A percentile compares a stretch with the other conserved stretches of the same genome.
These are phyloP conservation scores for Meyerozyma elateridarum DNA, from an alignment of 1,139 yeast genomes.

Conservation along the genomic window DNA sequence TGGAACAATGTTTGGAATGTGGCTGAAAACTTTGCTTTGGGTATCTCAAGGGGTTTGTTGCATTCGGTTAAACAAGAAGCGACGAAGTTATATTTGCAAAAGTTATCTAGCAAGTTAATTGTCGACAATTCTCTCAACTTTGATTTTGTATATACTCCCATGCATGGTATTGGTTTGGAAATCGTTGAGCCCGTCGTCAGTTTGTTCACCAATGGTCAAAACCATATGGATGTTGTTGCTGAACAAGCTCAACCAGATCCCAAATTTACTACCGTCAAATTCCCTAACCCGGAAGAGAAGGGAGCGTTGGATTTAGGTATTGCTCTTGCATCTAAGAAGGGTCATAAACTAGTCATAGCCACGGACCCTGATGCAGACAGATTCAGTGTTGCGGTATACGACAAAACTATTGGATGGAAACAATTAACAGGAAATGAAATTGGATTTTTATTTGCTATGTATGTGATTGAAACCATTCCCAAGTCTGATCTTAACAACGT, in stretches of 20 bases:
- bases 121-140: conserved; percentile 19
- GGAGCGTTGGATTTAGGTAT: conserved; percentile 84
- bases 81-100: conserved; percentile 30
- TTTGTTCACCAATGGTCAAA: conserved; percentile 26
- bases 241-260: conserved; percentile 80
- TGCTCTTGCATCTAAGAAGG: conserved; percentile 41
- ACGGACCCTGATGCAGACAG: conserved; percentile 98
- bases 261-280: conserved; percentile 73
- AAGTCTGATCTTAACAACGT: conserved; percentile 29
- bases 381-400: conserved; percentile 68
- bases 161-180: conserved; percentile 88
- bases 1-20: conserved; percentile 54
- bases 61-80: conserved; percentile 26
- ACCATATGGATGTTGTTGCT: conserved; percentile 31
- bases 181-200: conserved; percentile 33
- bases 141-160: conserved; percentile 78
- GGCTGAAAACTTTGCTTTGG: conserved; percentile 24
- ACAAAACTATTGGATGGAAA: conserved; percentile 47
- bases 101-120: conserved; percentile 27
- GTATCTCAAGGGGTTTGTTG: conserved; percentile 19
- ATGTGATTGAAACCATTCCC: conserved; percentile 35
- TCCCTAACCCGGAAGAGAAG: conserved; percentile 94
- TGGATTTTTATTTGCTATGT: conserved; percentile 78
- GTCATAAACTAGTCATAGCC: conserved; percentile 62
- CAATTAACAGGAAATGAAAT: conserved; percentile 91